phyloP scores from a whole-genome alignment of 1,284 basidiomycete species.

The Stygiomarasmius scandens region DNA sequence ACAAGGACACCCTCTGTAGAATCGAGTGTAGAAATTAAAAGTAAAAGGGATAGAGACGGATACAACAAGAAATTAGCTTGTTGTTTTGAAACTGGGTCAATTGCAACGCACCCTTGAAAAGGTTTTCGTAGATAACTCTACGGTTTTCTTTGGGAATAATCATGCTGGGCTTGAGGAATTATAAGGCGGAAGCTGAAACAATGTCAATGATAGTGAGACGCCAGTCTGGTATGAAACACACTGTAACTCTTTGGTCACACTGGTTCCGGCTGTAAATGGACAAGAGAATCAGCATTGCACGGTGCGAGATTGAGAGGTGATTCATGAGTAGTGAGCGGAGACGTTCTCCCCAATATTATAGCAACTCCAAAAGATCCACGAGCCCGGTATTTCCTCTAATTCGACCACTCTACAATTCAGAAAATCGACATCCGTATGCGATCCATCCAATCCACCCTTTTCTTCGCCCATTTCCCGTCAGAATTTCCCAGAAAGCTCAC shows the following conservation, averaged over 20 bases:
- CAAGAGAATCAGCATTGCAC: not conserved
- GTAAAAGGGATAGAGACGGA: not conserved
- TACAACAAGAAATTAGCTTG: not conserved
- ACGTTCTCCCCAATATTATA: slow-evolving; percentile 20
- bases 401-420: no score
- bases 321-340: no score
- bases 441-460: slow-evolving; percentile 39
- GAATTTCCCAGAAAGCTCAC: slow-evolving; percentile 21
- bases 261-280: slow-evolving; percentile 33
- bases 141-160: slow-evolving; percentile 85
- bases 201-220: not conserved
- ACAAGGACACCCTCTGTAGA: slow-evolving; percentile 92
- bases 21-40: no score
- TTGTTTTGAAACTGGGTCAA: not conserved
- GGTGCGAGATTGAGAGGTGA: slow-evolving; percentile 10
- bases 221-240: slow-evolving; percentile 27
- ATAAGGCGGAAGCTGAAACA: slow-evolving; percentile 36
- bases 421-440: slow-evolving; percentile 34
- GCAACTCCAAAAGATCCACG: slow-evolving; percentile 9
- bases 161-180: slow-evolving; percentile 58
- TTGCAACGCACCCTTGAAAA: slow-evolving; percentile 86
- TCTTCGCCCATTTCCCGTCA: slow-evolving; percentile 29
- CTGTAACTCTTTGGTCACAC: slow-evolving; percentile 35
- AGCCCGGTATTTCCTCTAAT: not conserved
- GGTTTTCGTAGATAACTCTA: slow-evolving; percentile 92